Conservation (phyloP, 2,329 filamentous ascomycete species). For the Phialophora tarda region DNA sequence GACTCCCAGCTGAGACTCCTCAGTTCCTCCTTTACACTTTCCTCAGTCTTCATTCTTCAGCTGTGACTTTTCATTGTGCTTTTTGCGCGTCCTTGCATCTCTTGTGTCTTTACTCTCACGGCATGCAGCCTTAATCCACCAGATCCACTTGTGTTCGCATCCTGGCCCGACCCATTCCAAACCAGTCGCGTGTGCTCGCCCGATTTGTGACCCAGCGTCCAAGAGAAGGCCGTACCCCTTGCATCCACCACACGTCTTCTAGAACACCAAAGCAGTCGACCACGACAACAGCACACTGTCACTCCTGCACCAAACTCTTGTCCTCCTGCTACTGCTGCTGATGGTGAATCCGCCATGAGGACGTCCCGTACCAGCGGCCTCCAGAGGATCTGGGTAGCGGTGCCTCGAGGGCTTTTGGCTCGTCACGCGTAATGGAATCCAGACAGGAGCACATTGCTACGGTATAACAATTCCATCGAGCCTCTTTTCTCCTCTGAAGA, state of each 20-base stretch:
- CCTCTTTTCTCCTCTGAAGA: conserved; percentile 2
- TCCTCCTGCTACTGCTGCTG: conserved; percentile 46
- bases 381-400: conserved; percentile 33
- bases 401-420: conserved; percentile 32
- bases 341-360: conserved; percentile 51
- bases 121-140: conserved; percentile 13
- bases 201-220: conserved; percentile 29
- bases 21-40: conserved; percentile 20
- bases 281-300: conserved; percentile 26
- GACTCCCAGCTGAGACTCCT: conserved; percentile 24
- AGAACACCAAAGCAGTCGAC: conserved; percentile 39
- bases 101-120: conserved; percentile 14
- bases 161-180: conserved; percentile 22
- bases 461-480: conserved; percentile 18
- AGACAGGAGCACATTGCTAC: conserved; percentile 38
- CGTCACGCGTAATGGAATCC: conserved; percentile 33
- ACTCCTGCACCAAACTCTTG: conserved; percentile 40
- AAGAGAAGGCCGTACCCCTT: conserved; percentile 40
- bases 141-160: conserved; percentile 9
- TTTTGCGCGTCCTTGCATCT: conserved; percentile 23
- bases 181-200: conserved; percentile 23
- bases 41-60: conserved; percentile 18
- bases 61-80: conserved; percentile 13
- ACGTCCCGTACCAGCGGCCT: conserved; percentile 24
- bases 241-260: conserved; percentile 38